Conservation (phyloP, 192 early-diverging fungal species). For the Backusella liffmaniae region DNA sequence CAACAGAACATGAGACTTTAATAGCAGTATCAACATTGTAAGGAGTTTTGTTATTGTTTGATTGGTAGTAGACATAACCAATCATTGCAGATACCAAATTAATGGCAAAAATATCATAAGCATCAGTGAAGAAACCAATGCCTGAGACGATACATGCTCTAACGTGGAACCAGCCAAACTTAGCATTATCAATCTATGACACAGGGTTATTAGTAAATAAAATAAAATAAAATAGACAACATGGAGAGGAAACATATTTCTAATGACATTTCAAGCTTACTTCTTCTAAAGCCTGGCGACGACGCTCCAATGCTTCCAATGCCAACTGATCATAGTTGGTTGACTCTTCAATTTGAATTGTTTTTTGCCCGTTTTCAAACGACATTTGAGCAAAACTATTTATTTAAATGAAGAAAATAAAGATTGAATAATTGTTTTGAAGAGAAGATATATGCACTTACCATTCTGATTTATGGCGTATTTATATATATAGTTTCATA, state of each 20-base stretch:
- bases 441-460: background rate
- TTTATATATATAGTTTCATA: background rate
- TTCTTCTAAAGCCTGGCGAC: constrained; percentile 23
- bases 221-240: background rate
- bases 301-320: constrained; percentile 15
- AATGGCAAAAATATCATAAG: constrained; percentile 95
- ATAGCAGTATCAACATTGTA: constrained; percentile 76
- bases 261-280: constrained; percentile 9
- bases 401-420: background rate
- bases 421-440: background rate
- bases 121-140: constrained; percentile 88
- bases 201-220: background rate
- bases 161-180: constrained; percentile 78
- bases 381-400: background rate
- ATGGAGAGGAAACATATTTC: background rate
- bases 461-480: background rate
- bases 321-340: background rate
- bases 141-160: constrained; percentile 70
- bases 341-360: background rate
- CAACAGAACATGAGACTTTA: constrained; percentile 88
- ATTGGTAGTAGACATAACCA: constrained; percentile 61
- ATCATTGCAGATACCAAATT: constrained; percentile 86
- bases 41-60: constrained; percentile 45
- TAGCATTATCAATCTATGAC: constrained; percentile 63
- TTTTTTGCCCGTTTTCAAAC: constrained; percentile 4